These are phyloP conservation scores for Choricystis sp. DNA, from an alignment of 139 green algal genomes.

Conservation along the genomic window DNA sequence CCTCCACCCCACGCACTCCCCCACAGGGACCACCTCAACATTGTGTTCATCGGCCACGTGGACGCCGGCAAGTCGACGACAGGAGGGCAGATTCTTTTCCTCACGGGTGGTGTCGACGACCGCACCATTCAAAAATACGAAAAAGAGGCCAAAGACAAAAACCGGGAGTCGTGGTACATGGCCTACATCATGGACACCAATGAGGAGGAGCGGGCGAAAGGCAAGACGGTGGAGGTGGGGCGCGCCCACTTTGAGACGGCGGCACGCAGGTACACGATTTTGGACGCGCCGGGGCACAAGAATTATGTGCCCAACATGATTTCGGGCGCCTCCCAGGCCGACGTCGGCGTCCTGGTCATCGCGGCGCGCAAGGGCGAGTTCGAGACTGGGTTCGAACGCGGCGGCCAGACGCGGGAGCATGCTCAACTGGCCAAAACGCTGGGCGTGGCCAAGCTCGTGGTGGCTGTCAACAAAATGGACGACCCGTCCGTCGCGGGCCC, in stretches of 20 bases:
- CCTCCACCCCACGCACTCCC: too few relatives aligned
- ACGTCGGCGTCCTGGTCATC: constrained; percentile 81
- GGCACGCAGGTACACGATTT: constrained; percentile 78
- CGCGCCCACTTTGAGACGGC: constrained; percentile 74
- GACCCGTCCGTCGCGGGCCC: constrained; percentile 41
- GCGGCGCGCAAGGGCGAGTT: constrained; percentile 75
- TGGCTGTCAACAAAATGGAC: constrained; percentile 94
- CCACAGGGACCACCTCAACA: constrained; percentile 84
- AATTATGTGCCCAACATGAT: constrained; percentile 99
- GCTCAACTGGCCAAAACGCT: constrained; percentile 88
- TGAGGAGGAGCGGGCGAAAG: constrained; percentile 96
- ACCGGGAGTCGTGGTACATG: constrained; percentile 95
- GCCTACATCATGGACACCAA: constrained; percentile 99
- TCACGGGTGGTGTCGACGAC: constrained; percentile 86
- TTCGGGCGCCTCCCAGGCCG: constrained; percentile 60
- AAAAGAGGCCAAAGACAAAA: constrained; percentile 98
- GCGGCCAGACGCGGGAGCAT: constrained; percentile 89
- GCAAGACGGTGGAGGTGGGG: constrained; percentile 96
- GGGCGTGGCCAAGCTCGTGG: constrained; percentile 75
- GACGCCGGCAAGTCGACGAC: constrained; percentile 97
- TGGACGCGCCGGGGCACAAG: constrained; percentile 95
- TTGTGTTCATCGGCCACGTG: constrained; percentile 99
- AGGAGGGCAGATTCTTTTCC: constrained; percentile 91
- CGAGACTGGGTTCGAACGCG: constrained; percentile 86
- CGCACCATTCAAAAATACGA: constrained; percentile 99